Evolutionary conservation across 2,329 filamentous ascomycete species (phyloP).

Genomic region (Penicillium sp.): DNA sequence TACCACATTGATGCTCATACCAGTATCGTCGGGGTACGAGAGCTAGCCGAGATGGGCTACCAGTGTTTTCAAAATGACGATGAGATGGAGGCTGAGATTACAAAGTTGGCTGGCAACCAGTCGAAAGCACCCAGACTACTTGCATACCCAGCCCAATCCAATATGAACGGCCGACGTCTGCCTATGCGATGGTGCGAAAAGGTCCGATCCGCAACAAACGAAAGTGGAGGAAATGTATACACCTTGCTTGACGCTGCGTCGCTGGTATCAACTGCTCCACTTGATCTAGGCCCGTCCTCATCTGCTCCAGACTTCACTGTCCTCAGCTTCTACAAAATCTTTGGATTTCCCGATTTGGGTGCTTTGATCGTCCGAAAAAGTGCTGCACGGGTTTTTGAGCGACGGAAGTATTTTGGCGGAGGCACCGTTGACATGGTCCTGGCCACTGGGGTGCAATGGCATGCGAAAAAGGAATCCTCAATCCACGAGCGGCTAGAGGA

Average conservation of each 20-base stretch:
- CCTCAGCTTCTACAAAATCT: slow-evolving; percentile 95
- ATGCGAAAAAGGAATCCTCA: slow-evolving; percentile 68
- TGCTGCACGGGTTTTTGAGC: slow-evolving; percentile 62
- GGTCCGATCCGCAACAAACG: slow-evolving; percentile 41
- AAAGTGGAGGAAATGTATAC: slow-evolving; percentile 49
- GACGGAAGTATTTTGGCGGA: slow-evolving; percentile 83
- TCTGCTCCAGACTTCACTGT: slow-evolving; percentile 79
- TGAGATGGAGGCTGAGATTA: slow-evolving; percentile 66
- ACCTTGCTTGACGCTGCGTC: slow-evolving; percentile 84
- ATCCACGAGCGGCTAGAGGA: slow-evolving; percentile 86
- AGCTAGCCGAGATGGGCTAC: slow-evolving; percentile 62
- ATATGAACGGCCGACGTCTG: slow-evolving; percentile 79
- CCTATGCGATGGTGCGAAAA: slow-evolving; percentile 67
- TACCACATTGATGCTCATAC: slow-evolving; percentile 87
- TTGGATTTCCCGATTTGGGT: slow-evolving; percentile 90
- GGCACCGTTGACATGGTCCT: slow-evolving; percentile 92
- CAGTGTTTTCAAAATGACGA: slow-evolving; percentile 65
- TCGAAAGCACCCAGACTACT: slow-evolving; percentile 53
- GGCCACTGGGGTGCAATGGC: slow-evolving; percentile 75
- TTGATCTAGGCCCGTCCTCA: slow-evolving; percentile 65
- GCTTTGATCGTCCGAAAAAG: slow-evolving; percentile 77
- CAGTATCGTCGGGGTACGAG: slow-evolving; percentile 77
- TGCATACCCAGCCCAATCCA: slow-evolving; percentile 87
- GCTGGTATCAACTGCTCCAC: slow-evolving; percentile 70
- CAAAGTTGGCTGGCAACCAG: slow-evolving; percentile 28